phyloP scores from a whole-genome alignment of 306 rosid species.

The Erythrophleum fordii region DNA sequence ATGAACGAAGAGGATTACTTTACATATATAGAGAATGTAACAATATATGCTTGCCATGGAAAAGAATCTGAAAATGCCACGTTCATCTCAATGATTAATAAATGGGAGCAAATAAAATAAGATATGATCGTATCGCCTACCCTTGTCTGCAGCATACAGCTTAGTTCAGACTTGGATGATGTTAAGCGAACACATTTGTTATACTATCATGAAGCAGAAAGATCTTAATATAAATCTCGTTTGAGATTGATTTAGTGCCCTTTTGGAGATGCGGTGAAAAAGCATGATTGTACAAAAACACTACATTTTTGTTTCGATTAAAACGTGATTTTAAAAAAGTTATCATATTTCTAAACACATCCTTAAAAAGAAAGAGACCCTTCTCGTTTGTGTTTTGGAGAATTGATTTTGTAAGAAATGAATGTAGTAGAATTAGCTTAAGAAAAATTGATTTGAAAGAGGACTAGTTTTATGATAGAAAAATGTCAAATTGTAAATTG shows the following conservation, averaged over 20 bases:
- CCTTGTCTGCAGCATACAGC: conserved; percentile 24
- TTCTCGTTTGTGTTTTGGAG: too few species aligned
- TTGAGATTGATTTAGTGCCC: background rate
- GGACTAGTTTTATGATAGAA: background rate
- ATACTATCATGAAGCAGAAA: background rate
- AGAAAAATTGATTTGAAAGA: background rate
- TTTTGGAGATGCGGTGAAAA: too few species aligned
- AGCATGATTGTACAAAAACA: too few species aligned
- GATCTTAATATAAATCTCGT: background rate
- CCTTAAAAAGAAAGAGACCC: too few species aligned
- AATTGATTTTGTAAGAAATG: too few species aligned
- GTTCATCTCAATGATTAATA: conserved; percentile 23
- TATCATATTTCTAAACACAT: too few species aligned
- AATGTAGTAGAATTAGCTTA: too few species aligned
- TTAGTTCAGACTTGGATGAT: background rate
- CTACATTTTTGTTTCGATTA: too few species aligned
- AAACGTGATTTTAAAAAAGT: too few species aligned
- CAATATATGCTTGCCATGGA: conserved; percentile 17
- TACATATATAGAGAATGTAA: conserved; percentile 20
- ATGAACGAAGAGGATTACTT: conserved; percentile 18
- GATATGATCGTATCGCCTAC: conserved; percentile 25
- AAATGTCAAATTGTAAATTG: background rate
- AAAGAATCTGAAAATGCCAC: conserved; percentile 29
- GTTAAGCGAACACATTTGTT: conserved; percentile 5
- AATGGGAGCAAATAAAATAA: conserved; percentile 23